Base-by-base conservation (phyloP, 352 stramenopile species). In the Pilasporangium apinafurcum region DNA sequence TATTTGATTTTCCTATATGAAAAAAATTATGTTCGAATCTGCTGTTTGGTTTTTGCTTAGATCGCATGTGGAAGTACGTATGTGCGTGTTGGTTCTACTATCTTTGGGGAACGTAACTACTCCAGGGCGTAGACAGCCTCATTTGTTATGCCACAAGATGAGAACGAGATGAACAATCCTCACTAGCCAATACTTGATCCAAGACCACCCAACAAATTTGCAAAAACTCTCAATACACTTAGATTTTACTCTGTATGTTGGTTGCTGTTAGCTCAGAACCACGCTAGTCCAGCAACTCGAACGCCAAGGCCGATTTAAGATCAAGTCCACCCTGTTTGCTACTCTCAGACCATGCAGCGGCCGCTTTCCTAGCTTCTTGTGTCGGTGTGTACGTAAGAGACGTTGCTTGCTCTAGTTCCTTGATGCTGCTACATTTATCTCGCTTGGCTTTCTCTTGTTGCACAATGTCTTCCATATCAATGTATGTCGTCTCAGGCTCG, bases 61-160 rank as follows among this genome's bases (percentile, higher is more conserved):
- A 98, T 99, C 65, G 70, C 79, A 26, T 89, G 83, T 47, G 97
- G 96, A 32, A 96, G 92, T 26, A 99, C 94, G 24, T 96, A 90
- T 55, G 92, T 99, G 5, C 77, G 97, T 50, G 89, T 99, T 10
- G 97, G 97, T 38, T 98, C 85, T 44, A 98, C 91, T 33, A 99
- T 99, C 56, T 99, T 99, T 71, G 97, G 97, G 36, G 77, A 83
- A 31, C 73, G 96, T 51, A 83, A 96, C 62, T 98, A 98, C 41
- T 51, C 69, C 8, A 74, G 63, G 39, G 42, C 44, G 32, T 83
- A 82, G 32, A 62, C 20, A 34, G 25, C 18, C 30, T 33, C 35
- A 21, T 10, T 18, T n/a, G n/a, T n/a, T n/a, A n/a, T n/a, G n/a
- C n/a, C n/a, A n/a, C n/a, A n/a, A n/a, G n/a, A n/a, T n/a, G n/a